phyloP scores from a whole-genome alignment of 306 rosid species.

The Fragaria nilgerrensis region DNA sequence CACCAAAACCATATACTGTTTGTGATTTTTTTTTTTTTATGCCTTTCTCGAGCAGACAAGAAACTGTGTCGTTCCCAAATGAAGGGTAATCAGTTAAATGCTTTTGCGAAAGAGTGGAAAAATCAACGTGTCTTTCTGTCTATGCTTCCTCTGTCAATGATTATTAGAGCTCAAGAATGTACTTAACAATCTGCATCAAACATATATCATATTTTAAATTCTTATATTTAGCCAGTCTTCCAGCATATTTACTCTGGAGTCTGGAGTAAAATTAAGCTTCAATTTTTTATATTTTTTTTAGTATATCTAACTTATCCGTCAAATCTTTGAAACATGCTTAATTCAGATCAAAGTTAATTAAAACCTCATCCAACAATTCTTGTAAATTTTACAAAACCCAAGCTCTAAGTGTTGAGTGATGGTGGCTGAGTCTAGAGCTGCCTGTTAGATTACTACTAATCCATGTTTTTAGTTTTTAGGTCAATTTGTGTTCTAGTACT shows the following conservation, averaged over 20 bases:
- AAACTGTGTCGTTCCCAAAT: neutral
- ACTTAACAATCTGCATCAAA: neutral
- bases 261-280: neutral
- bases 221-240: neutral
- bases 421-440: neutral
- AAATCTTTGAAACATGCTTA: neutral
- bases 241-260: neutral
- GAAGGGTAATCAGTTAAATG: neutral
- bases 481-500: neutral
- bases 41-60: neutral
- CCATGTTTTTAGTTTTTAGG: neutral
- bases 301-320: neutral
- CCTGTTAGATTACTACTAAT: neutral
- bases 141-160: neutral
- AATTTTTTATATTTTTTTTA: neutral
- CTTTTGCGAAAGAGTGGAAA: neutral
- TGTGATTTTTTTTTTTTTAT: neutral
- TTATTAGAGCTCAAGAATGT: neutral
- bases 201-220: neutral
- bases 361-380: neutral
- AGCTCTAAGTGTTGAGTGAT: neutral
- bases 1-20: neutral
- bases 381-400: neutral
- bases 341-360: neutral
- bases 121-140: neutral